Percentiles rank a stretch among this genome's conserved stretches.
These are phyloP conservation scores for Cudoniella acicularis DNA, from an alignment of 495 filamentous ascomycete species.

Conservation along the genomic window DNA sequence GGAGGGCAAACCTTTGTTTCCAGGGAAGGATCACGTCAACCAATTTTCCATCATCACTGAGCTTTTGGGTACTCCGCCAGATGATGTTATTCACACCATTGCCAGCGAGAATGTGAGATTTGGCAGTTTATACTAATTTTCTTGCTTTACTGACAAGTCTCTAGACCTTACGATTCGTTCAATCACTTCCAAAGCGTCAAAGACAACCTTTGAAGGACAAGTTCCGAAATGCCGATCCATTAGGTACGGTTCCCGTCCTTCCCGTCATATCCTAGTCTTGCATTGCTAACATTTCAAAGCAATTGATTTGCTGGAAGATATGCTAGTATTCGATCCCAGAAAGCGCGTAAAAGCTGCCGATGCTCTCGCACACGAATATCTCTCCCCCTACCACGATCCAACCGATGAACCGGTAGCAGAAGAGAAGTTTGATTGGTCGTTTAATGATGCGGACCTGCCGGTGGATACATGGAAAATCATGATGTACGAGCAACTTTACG, in stretches of 20 bases:
- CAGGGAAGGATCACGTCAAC: conserved; percentile 98
- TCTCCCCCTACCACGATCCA: conserved; percentile 94
- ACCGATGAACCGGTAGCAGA: conserved; percentile 93
- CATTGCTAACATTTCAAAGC: conserved; percentile 46
- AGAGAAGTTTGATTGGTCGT: conserved; percentile 99
- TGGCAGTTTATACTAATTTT: neutral
- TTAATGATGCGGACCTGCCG: conserved; percentile 96
- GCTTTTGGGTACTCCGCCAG: conserved; percentile 92
- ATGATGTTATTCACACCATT: conserved; percentile 97
- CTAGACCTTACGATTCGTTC: conserved; percentile 93
- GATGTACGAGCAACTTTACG: conserved; percentile 67
- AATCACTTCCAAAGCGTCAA: conserved; percentile 94
- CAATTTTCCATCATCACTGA: conserved; percentile 99
- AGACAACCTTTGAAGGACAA: conserved; percentile 85
- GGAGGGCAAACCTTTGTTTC: conserved; percentile 96
- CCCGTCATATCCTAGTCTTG: neutral
- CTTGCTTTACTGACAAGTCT: conserved; percentile 5
- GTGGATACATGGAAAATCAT: conserved; percentile 99
- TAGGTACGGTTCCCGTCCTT: conserved; percentile 52
- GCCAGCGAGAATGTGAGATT: conserved; percentile 86
- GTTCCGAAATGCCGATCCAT: conserved; percentile 93
- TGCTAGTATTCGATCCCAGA: conserved; percentile 97
- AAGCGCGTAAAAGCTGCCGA: conserved; percentile 82
- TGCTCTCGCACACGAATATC: conserved; percentile 86
- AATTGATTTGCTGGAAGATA: conserved; percentile 88